Percentiles rank a stretch among this genome's conserved stretches.
Evolutionary conservation across 345 rosid species (phyloP).

Genomic region (Boechera divaricarpa): DNA sequence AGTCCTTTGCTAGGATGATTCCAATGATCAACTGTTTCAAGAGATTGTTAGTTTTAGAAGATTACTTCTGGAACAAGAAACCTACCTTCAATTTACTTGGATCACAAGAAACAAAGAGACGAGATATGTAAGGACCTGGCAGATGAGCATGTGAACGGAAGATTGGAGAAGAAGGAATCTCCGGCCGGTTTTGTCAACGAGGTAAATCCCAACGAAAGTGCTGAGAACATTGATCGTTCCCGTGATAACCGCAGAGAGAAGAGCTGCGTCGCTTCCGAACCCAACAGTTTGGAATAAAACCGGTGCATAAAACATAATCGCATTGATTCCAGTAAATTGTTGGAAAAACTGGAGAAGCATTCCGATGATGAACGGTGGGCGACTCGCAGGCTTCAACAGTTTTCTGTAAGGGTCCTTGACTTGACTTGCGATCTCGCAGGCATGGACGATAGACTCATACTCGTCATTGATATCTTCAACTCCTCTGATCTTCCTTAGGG

Average conservation of each 20-base stretch:
- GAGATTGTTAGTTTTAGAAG: background rate
- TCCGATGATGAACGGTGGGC: constrained; percentile 62
- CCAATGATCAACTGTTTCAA: constrained; percentile 56
- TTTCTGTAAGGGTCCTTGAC: constrained; percentile 60
- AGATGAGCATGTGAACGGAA: constrained; percentile 50
- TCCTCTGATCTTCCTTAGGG: constrained; percentile 58
- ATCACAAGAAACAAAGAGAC: background rate
- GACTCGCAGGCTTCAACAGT: constrained; percentile 53
- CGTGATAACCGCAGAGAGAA: constrained; percentile 67
- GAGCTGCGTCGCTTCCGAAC: constrained; percentile 59
- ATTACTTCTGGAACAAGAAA: constrained; percentile 17
- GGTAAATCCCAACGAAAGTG: constrained; percentile 63
- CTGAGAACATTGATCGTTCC: constrained; percentile 63
- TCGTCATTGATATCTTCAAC: constrained; percentile 56
- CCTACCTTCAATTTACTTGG: background rate
- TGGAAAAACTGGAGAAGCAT: constrained; percentile 61
- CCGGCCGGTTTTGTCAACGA: constrained; percentile 64
- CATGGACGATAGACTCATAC: constrained; percentile 50
- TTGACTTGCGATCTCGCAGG: constrained; percentile 50
- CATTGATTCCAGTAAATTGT: constrained; percentile 72
- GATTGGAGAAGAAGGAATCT: constrained; percentile 62
- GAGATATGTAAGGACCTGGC: constrained; percentile 39
- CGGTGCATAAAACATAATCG: constrained; percentile 60
- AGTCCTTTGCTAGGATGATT: constrained; percentile 43
- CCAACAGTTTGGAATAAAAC: constrained; percentile 76